These are phyloP conservation scores for Simplicillium sp. DNA, from an alignment of 2,329 filamentous ascomycete species.

Conservation along the genomic window DNA sequence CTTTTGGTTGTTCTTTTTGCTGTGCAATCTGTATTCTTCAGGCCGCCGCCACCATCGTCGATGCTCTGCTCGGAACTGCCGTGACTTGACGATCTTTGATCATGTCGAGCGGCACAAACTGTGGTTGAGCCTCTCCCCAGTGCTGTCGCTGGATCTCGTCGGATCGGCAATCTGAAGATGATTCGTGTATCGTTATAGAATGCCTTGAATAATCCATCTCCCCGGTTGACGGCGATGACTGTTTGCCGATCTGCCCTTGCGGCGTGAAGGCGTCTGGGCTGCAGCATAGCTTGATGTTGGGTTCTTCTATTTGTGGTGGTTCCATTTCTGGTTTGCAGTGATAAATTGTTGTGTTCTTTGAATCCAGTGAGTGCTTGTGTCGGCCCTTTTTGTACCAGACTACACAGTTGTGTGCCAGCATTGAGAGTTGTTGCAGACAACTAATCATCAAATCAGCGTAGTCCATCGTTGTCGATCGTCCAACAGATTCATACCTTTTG, in stretches of 20 bases:
- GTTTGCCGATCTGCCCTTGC: no score
- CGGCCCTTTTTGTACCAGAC: background rate
- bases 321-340: background rate
- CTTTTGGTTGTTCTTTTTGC: no score
- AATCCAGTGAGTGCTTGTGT: no score
- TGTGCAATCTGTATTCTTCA: no score
- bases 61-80: no score
- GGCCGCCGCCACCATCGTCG: no score
- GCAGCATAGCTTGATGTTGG: background rate
- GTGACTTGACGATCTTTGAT: background rate
- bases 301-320: background rate
- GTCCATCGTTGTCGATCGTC: background rate
- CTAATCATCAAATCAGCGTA: background rate
- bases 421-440: background rate
- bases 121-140: slow-evolving; percentile 15
- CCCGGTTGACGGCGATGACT: background rate
- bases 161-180: background rate
- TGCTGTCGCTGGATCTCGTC: slow-evolving; percentile 7
- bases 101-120: slow-evolving; percentile 10
- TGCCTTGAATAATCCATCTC: background rate
- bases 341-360: background rate
- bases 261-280: background rate
- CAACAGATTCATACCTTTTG: background rate
- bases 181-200: background rate
- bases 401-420: background rate